Conservation (phyloP, 202 grass and related monocot species). For the Zizania palustris region DNA sequence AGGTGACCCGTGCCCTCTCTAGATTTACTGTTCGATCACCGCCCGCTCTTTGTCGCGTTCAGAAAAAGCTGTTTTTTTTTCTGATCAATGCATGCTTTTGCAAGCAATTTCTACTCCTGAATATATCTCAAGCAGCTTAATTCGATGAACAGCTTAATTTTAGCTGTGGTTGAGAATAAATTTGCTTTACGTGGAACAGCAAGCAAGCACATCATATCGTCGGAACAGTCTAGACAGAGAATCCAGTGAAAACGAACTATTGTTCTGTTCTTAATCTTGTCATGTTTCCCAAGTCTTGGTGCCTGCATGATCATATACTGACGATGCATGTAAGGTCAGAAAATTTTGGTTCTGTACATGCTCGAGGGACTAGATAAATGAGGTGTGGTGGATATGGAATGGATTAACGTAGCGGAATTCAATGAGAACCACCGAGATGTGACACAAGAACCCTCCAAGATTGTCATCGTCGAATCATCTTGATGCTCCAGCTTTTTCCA, state of each 20-base stretch:
- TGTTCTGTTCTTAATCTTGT: background rate
- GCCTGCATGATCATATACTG: background rate
- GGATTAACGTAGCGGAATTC: background rate
- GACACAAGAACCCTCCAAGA: background rate
- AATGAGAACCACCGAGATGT: background rate
- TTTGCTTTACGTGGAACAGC: background rate
- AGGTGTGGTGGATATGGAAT: background rate
- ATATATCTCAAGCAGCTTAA: background rate
- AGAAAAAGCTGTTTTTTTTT: background rate
- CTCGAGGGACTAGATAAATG: background rate
- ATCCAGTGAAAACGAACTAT: background rate
- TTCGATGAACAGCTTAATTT: background rate
- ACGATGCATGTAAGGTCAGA: background rate
- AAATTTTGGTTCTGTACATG: background rate
- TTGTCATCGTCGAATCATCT: background rate
- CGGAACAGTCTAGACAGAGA: background rate
- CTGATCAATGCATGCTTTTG: background rate
- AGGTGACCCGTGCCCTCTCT: slow-evolving; percentile 44
- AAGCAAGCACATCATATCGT: background rate
- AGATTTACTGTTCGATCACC: background rate
- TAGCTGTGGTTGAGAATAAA: background rate
- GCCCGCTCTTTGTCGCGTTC: too few relatives aligned
- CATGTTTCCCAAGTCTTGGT: background rate
- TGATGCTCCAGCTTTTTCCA: background rate
- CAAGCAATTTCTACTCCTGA: background rate